Evolutionary conservation across 805 yeast genomes (phyloP).

Genomic region (Barnettozyma populi): DNA sequence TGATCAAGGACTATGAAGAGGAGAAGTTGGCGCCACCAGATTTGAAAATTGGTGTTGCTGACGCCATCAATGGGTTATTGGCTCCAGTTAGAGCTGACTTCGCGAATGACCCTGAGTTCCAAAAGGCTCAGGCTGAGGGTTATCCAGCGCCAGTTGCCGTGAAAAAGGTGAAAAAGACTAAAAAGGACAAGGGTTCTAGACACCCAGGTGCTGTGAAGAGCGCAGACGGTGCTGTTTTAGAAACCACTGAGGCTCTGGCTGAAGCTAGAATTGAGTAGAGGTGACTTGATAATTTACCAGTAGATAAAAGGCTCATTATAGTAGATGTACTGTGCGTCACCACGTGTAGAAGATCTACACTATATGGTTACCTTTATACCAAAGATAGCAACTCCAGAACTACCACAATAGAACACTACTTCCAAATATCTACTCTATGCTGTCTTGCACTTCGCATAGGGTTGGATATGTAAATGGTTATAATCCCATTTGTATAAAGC

Average conservation of each 20-base stretch:
- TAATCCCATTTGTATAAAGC: not conserved
- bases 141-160: slow-evolving; percentile 72
- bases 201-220: slow-evolving; percentile 64
- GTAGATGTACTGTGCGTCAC: not conserved
- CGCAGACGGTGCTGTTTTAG: slow-evolving; percentile 30
- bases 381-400: no score
- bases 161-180: slow-evolving; percentile 65
- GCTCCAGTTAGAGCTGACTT: slow-evolving; percentile 79
- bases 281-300: not conserved
- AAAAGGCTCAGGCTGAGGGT: slow-evolving; percentile 68
- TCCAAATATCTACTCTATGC: not conserved
- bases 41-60: slow-evolving; percentile 87
- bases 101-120: slow-evolving; percentile 59
- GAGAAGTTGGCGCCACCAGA: slow-evolving; percentile 88
- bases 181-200: slow-evolving; percentile 83
- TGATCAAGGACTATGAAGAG: slow-evolving; percentile 66
- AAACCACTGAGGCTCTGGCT: slow-evolving; percentile 22
- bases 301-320: not conserved
- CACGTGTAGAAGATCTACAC: no score
- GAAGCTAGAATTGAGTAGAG: slow-evolving; percentile 29
- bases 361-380: no score
- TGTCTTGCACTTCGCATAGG: no score
- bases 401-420: no score
- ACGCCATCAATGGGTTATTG: slow-evolving; percentile 71
- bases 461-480: not conserved